Percentiles rank a stretch among this genome's conserved stretches.
These are phyloP conservation scores for Rhizopus stolonifer DNA, from an alignment of 371 early-diverging fungal genomes.

Conservation along the genomic window DNA sequence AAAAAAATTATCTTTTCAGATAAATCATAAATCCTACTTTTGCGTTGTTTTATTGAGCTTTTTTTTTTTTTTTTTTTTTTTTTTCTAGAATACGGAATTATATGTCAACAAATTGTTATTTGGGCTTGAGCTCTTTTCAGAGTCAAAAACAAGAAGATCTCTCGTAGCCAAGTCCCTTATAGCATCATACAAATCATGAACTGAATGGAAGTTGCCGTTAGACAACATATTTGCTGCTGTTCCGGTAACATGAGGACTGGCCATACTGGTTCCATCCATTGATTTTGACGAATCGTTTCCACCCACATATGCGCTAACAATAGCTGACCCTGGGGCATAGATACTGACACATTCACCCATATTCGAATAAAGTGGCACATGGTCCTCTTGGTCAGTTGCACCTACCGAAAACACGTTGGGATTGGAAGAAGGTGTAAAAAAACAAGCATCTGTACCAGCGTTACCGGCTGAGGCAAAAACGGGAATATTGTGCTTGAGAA, in stretches of 20 bases:
- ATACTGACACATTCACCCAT: constrained; percentile 58
- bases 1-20: too few species aligned
- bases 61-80: background rate
- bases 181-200: constrained; percentile 24
- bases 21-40: too few species aligned
- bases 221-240: constrained; percentile 46
- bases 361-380: constrained; percentile 51
- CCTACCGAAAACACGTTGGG: constrained; percentile 70
- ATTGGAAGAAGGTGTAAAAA: constrained; percentile 66
- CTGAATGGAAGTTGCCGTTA: constrained; percentile 12
- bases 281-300: constrained; percentile 30
- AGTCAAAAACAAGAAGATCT: constrained; percentile 5
- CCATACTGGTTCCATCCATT: constrained; percentile 74
- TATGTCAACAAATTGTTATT: constrained; percentile 22
- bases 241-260: constrained; percentile 68
- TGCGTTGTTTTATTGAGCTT: too few species aligned
- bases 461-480: constrained; percentile 76
- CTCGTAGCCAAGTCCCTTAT: constrained; percentile 15
- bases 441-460: constrained; percentile 63
- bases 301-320: constrained; percentile 50
- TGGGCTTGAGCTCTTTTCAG: constrained; percentile 3
- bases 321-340: constrained; percentile 52
- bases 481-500: constrained; percentile 40
- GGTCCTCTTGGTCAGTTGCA: constrained; percentile 46
- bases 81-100: constrained; percentile 8